Percentiles rank a stretch among this genome's conserved stretches.
phyloP scores from a whole-genome alignment of 2,329 filamentous ascomycete genomes.

The Chrysosporium keratinophilum region DNA sequence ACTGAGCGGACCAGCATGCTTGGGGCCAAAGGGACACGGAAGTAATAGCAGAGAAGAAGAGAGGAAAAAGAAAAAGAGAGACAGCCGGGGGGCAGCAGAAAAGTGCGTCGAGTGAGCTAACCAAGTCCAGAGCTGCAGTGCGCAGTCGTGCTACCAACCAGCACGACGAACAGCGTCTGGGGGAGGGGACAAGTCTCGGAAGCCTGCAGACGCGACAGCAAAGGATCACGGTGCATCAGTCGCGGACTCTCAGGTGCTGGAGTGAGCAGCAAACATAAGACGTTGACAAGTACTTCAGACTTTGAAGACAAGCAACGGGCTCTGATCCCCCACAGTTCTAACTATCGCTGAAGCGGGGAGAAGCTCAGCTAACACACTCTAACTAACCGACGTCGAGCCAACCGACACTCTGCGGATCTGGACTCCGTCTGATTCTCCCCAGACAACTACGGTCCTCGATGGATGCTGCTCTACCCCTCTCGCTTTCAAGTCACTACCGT shows the following conservation, averaged over 20 bases:
- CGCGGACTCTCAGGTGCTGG: no score
- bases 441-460: no score
- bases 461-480: no score
- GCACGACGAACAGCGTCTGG: no score
- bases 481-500: no score
- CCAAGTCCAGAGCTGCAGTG: neutral
- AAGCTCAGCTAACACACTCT: neutral
- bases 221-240: no score
- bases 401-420: no score
- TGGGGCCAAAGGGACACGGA: neutral
- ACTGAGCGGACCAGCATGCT: conserved; percentile 6
- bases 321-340: neutral
- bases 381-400: neutral
- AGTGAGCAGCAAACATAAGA: neutral
- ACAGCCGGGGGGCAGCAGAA: neutral
- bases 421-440: no score
- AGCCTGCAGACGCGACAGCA: no score
- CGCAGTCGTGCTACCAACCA: no score
- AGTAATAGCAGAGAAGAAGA: neutral
- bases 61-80: neutral
- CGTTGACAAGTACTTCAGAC: no score
- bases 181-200: no score
- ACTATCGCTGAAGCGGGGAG: neutral
- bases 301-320: neutral
- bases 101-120: neutral